Evolutionary conservation across 2,329 filamentous ascomycete species (phyloP), one percentile per base, ranked within the genome.

Genomic region (Penicillium glabrum): DNA sequence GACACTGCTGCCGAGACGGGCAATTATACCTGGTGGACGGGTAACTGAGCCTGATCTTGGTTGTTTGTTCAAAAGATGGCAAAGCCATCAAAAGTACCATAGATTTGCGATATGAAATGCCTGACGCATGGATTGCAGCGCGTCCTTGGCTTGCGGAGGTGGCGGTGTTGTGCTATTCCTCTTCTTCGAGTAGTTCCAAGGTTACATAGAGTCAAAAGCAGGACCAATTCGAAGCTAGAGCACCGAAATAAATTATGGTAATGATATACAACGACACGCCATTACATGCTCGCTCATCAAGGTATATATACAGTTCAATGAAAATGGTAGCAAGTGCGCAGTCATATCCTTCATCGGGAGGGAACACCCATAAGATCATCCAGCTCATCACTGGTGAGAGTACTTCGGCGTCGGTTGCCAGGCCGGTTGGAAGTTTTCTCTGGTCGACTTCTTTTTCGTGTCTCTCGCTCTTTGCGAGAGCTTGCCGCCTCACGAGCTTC

Each of bases 301-400:
- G n/a, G 26, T 49, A 49, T 67, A 67, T 65, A 56, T 67, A 66
- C 65, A 66, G 35, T 58, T 29, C 45, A 56, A 57, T 60, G 54
- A 58, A 21, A 53, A 39, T 53, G 46, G 55, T 59, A 59, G 31
- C 19, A 41, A 29, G 19, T 41, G 35, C 24, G 33, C 24, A 44
- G 19, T 46, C 58, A 53, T 50, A 54, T 59, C 53, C 59, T 53
- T 63, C 49, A 62, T 52, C 61, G 61, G 44, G 62, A 61, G 53
- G 56, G 57, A 39, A 68, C 66, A 16, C 73, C 70, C 69, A 77
- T 69, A 53, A 77, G 62, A 56, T 74, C 72, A 19, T 75, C 77
- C 45, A 79, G 65, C 60, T 80, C 77, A 48, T 77, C 74, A 43
- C 67, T 74, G n/a, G 74, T 78, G 24, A 80, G 66, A 27, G 77